phyloP scores from a whole-genome alignment of 148 eudicot genomes.

The Polygonum maritimum region DNA sequence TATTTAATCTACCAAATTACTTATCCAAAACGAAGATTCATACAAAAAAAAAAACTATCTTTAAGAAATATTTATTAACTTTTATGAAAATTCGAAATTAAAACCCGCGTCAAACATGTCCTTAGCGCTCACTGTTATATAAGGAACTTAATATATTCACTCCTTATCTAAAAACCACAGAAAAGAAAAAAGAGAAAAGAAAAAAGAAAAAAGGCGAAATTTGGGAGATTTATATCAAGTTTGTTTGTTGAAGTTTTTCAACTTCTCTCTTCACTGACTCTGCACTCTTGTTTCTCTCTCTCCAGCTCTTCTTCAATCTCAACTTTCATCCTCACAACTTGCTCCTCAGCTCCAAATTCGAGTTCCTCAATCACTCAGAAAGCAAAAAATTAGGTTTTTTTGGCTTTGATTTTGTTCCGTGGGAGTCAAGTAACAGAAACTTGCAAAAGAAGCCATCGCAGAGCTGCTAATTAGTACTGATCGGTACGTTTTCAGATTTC shows the following conservation, averaged over 20 bases:
- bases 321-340: background rate
- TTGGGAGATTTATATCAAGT: background rate
- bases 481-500: background rate
- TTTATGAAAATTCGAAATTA: background rate
- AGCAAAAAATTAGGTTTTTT: background rate
- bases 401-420: background rate
- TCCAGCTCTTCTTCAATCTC: background rate
- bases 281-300: background rate
- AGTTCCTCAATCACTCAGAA: background rate
- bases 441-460: background rate
- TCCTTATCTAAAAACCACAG: background rate
- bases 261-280: background rate
- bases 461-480: background rate
- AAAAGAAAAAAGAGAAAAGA: background rate
- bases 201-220: too few species aligned
- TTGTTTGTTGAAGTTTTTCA: background rate
- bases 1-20: background rate
- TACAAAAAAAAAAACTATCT: background rate
- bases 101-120: too few species aligned
- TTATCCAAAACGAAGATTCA: background rate
- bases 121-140: background rate
- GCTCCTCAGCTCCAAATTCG: background rate
- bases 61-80: background rate
- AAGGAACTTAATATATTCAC: background rate
- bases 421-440: background rate